These are phyloP conservation scores for Fusarium sarcochroum DNA, from an alignment of 2,329 filamentous ascomycete genomes.

Conservation along the genomic window DNA sequence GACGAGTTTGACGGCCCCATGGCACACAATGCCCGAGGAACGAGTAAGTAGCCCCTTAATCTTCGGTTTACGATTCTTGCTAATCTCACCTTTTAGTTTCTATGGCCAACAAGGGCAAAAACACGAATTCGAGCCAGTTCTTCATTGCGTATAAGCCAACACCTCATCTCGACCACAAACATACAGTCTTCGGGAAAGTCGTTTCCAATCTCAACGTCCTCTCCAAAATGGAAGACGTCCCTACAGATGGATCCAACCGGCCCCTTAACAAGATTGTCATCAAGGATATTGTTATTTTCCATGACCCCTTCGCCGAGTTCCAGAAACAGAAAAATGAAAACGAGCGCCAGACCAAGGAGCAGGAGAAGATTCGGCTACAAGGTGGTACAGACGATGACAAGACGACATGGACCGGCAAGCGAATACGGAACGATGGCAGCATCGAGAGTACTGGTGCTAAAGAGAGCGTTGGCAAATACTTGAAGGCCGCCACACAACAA, in stretches of 20 bases:
- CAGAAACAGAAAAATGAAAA: conserved; percentile 78
- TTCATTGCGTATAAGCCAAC: conserved; percentile 92
- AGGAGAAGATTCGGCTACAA: conserved; percentile 71
- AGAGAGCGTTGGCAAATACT: conserved; percentile 81
- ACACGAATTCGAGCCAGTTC: conserved; percentile 95
- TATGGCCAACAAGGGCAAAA: conserved; percentile 99
- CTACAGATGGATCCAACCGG: conserved; percentile 80
- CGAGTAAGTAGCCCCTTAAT: conserved; percentile 55
- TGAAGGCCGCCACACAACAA: conserved; percentile 69
- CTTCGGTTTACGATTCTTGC: neutral
- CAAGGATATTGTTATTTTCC: conserved; percentile 85
- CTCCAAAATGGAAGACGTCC: conserved; percentile 80
- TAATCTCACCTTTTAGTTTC: conserved; percentile 59
- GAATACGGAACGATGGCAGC: conserved; percentile 78
- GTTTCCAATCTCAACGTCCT: conserved; percentile 82
- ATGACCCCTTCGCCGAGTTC: conserved; percentile 97
- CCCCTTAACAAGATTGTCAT: conserved; percentile 86
- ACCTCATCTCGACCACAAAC: conserved; percentile 91
- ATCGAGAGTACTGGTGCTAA: conserved; percentile 61
- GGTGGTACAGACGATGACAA: conserved; percentile 89
- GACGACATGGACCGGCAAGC: conserved; percentile 96
- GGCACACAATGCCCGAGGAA: conserved; percentile 84
- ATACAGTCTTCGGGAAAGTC: conserved; percentile 94
- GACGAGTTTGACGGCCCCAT: conserved; percentile 94
- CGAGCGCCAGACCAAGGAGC: conserved; percentile 69